Evolutionary conservation across 495 filamentous ascomycete genomes (phyloP), one percentile per base, ranked within the genome.

Genomic region (Physcia stellaris): DNA sequence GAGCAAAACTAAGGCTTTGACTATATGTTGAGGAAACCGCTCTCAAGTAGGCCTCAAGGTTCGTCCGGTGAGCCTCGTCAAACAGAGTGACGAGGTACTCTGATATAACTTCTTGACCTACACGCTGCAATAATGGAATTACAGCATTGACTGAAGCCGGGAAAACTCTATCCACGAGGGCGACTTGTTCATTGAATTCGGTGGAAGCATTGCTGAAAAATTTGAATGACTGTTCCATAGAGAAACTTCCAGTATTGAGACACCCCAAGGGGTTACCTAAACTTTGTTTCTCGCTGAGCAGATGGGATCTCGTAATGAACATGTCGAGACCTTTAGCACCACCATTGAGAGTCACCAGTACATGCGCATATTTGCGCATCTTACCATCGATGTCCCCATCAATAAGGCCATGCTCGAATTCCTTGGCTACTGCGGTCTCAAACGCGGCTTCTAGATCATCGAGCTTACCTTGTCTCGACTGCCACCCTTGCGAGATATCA

Each of bases 391-490:
- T 74, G 58, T 99, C 88, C 53, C 78, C 79, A n/a, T 74, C 75
- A 54, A 92, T 84, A 44, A 86, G 86, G 4, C 83, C 92, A 45
- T 81, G 80, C 54, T 93, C 83, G 50, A 96, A 96, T 57, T 96
- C 88, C 36, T 80, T 71, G 36, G 93, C 59, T 6, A 88, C 87
- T 3, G 86, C 84, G 39, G 78, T 86, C 58, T 96, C 87, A 49
- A 99, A 96, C 47, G 88, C 80, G 19, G 69, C 69, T 30, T 80
- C 67, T 64, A 90, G 83, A n/a, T 61, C 61, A 15, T 75, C 66
- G 20, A 99, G 58, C 46, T 77, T 78, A 38, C 76, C 73, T 42
- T 79, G 66, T 15, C 90, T 61, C 44, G 75, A 63, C 39, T 62
- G 54, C 71, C 79, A 90, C 4, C 82, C 87, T 37, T 78, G 58